Percentiles rank a stretch among this genome's conserved stretches.
Evolutionary conservation across 345 rosid genomes (phyloP).

Genomic region (Nephelium lappaceum): DNA sequence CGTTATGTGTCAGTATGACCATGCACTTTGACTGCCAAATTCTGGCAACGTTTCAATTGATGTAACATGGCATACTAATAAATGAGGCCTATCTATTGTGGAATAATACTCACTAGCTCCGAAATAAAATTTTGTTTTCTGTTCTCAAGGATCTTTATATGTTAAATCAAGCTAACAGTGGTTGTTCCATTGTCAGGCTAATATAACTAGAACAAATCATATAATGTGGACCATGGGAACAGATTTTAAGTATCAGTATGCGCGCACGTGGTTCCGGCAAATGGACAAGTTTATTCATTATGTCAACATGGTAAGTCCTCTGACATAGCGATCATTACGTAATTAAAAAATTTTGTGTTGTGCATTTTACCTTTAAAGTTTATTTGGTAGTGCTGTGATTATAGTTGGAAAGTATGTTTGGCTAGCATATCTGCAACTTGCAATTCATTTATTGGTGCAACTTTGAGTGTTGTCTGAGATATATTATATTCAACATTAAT

Average conservation of each 20-base stretch:
- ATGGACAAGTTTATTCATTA: constrained; percentile 97
- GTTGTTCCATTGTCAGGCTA: constrained; percentile 61
- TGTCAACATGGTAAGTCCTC: constrained; percentile 76
- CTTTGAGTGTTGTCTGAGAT: constrained; percentile 11
- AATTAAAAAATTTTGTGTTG: constrained; percentile 4
- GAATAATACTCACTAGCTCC: not conserved
- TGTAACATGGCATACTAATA: constrained; percentile 15
- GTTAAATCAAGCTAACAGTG: constrained; percentile 7
- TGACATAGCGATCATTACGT: not conserved
- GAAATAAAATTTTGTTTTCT: constrained; percentile 7
- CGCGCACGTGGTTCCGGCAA: constrained; percentile 85
- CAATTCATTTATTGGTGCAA: not conserved
- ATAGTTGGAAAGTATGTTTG: not conserved
- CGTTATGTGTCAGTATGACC: constrained; percentile 6
- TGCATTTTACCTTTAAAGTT: constrained; percentile 2
- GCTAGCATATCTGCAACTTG: not conserved
- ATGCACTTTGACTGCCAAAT: not conserved
- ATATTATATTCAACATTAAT: not conserved
- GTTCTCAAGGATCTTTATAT: constrained; percentile 8
- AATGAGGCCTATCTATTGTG: constrained; percentile 1
- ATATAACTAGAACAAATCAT: constrained; percentile 85
- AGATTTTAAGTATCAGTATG: constrained; percentile 95
- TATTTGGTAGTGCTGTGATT: not conserved
- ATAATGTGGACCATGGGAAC: constrained; percentile 99
- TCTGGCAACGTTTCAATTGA: not conserved